phyloP scores from a whole-genome alignment of 352 stramenopile genomes.

The Thraustochytrium sp. region DNA sequence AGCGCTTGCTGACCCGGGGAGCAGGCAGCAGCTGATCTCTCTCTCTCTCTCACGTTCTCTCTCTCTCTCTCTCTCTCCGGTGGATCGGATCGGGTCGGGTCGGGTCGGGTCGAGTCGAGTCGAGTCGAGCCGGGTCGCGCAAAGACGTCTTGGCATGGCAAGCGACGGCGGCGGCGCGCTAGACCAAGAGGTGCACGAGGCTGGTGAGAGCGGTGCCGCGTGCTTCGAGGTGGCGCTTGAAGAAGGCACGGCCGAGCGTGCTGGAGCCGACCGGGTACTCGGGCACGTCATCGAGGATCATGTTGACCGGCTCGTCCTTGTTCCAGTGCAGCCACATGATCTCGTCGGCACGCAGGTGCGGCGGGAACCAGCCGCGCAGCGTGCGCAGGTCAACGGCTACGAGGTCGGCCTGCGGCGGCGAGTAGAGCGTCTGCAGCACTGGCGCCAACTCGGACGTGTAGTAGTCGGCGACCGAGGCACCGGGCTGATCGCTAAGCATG shows the following conservation, averaged over 20 bases:
- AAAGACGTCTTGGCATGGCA: not conserved
- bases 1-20: no score
- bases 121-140: not conserved
- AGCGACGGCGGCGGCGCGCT: not conserved
- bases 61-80: no score
- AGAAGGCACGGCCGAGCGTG: not conserved
- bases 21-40: no score
- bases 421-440: not conserved
- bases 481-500: not conserved
- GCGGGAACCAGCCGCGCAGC: not conserved
- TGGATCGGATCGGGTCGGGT: no score
- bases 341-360: not conserved
- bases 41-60: no score
- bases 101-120: no score
- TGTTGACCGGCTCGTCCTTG: not conserved
- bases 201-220: not conserved
- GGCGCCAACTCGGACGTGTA: not conserved
- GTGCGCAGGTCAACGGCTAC: not conserved
- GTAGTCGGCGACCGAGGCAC: not conserved
- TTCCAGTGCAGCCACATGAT: constrained; percentile 3
- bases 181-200: constrained; percentile 1
- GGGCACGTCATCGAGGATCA: not conserved
- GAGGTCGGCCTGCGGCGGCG: not conserved
- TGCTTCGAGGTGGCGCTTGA: not conserved
- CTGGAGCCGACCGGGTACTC: not conserved